Evolutionary conservation across 495 filamentous ascomycete species (phyloP).

Genomic region (Xylaria telfairii): DNA sequence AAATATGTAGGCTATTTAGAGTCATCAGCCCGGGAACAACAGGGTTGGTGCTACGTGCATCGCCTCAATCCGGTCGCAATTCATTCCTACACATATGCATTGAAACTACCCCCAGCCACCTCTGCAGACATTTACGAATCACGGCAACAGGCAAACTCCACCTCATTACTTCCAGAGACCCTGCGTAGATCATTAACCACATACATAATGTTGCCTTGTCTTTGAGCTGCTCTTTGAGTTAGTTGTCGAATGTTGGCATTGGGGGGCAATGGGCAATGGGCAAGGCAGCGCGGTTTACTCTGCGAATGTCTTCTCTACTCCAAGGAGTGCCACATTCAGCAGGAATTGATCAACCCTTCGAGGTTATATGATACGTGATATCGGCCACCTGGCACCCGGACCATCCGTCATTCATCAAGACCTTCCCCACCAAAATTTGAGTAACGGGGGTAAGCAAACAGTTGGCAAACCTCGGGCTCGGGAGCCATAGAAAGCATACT

Average conservation of each 20-base stretch:
- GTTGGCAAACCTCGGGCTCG: constrained; percentile 12
- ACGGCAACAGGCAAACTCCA: constrained; percentile 4
- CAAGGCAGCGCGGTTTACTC: background rate
- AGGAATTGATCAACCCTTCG: constrained; percentile 15
- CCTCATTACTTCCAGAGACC: constrained; percentile 15
- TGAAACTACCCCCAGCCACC: constrained; percentile 17
- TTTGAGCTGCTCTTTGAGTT: constrained; percentile 5
- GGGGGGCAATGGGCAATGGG: background rate
- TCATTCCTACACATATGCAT: constrained; percentile 12
- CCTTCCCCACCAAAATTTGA: constrained; percentile 12
- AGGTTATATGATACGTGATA: constrained; percentile 12
- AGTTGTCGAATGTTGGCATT: background rate
- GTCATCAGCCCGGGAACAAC: constrained; percentile 13
- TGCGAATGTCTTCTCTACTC: background rate
- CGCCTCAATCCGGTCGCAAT: constrained; percentile 20
- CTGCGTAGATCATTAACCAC: constrained; percentile 21
- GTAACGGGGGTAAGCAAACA: constrained; percentile 22
- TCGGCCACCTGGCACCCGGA: constrained; percentile 6
- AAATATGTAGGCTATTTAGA: constrained; percentile 16
- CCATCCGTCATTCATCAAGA: constrained; percentile 5
- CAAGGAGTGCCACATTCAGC: constrained; percentile 13
- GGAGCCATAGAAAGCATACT: background rate
- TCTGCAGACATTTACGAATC: constrained; percentile 13
- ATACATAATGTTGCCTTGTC: background rate
- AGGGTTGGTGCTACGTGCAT: constrained; percentile 23